phyloP scores from a whole-genome alignment of 306 rosid genomes.

The Trifolium pratense region DNA sequence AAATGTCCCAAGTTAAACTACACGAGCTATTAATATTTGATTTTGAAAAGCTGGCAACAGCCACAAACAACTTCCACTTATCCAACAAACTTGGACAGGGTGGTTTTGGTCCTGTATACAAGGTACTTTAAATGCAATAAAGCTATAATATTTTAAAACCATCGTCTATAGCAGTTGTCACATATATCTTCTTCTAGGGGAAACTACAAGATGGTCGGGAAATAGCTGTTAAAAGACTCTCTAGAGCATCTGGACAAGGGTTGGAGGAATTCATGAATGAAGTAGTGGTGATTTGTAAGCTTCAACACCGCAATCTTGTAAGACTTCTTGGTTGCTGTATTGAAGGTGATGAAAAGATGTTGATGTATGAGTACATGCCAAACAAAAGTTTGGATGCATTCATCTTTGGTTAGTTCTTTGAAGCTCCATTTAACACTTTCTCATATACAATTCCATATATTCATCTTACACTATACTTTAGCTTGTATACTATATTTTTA shows the following conservation, averaged over 20 bases:
- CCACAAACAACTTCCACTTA: conserved; percentile 48
- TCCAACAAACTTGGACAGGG: conserved; percentile 49
- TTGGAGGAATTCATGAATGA: conserved; percentile 47
- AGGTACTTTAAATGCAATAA: conserved; percentile 5
- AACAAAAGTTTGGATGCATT: conserved; percentile 44
- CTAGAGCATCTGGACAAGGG: conserved; percentile 46
- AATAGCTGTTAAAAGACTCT: conserved; percentile 48
- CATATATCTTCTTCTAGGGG: not conserved
- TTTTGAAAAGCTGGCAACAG: conserved; percentile 37
- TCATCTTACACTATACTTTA: not conserved
- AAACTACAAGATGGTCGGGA: conserved; percentile 30
- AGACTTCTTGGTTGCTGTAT: conserved; percentile 42
- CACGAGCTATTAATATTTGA: conserved; percentile 29
- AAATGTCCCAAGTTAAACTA: conserved; percentile 21
- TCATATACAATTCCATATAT: not conserved
- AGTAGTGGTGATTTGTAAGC: conserved; percentile 40
- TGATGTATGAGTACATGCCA: conserved; percentile 45
- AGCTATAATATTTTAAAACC: not conserved
- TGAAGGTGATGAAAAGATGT: conserved; percentile 46
- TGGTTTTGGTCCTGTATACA: conserved; percentile 44
- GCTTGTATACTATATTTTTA: not conserved
- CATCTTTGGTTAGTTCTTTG: conserved; percentile 42
- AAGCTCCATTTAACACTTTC: not conserved
- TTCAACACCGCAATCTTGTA: conserved; percentile 50
- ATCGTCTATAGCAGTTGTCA: not conserved